Base-by-base conservation (phyloP, 306 rosid species). In the Morella rubra region DNA sequence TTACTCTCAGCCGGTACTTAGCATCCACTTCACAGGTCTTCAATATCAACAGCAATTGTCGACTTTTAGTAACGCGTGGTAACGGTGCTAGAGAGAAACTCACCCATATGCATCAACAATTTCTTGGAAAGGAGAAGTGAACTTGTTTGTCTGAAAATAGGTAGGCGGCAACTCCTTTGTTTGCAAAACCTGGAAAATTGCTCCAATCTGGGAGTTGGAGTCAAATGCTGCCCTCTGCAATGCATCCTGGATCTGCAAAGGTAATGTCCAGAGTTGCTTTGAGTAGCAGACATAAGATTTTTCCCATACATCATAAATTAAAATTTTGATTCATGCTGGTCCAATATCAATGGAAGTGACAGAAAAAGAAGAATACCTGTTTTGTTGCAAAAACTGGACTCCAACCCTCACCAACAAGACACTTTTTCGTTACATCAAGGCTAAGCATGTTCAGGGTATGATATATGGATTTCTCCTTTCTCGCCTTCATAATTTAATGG, bases 381-480 rank as follows among this genome's bases (percentile, higher is more conserved):
- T 89, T 89, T 81, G 91, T 69, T 51, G 92, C 97, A 88, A 89
- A 89, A 81, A 89, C 73, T 66, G 98, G 98, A 86, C 97, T 87
- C 98, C 98, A 94, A 60, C 97, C 97, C 85, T 94, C 98, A 69
- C 86, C 98, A 70, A 94, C 98, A 11, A 94, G 91, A 87, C 98
- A 94, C 78, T 94, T 92, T 85, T 89, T 94, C 0, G 98, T 92
- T 77, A 94, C 98, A 77, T 94, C 98, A 79, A 92, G 90, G 81
- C 98, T 94, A 72, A 94, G 90, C 98, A 94, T 94, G 88, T 94
- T 90, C 68, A 94, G 85, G 69, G 88, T 91, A 80, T 94, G 98
- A 87, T 94, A 81, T 80, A 92, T 77, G 62, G 97, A 91, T 81
- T 94, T 94, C 84, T 94, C 98, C 87, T 90, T 94, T 85, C 89